These are phyloP conservation scores for Coniochaeta pulveracea DNA, from an alignment of 2,329 filamentous ascomycete genomes.

Conservation along the genomic window DNA sequence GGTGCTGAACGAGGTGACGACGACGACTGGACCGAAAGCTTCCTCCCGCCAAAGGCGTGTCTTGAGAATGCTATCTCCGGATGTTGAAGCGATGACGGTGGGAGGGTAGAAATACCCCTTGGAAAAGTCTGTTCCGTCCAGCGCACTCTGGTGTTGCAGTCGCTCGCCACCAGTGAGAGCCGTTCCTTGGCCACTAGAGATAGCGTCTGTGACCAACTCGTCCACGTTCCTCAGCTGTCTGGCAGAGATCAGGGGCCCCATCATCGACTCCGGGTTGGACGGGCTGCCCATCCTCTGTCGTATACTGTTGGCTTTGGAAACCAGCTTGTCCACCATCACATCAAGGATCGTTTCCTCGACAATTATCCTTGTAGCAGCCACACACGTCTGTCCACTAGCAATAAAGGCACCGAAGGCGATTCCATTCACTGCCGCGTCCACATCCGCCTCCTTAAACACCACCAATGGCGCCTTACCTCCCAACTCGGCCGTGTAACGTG, in stretches of 20 bases:
- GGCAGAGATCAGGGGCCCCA: slow-evolving; percentile 52
- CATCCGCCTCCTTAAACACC: slow-evolving; percentile 53
- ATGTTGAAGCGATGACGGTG: slow-evolving; percentile 52
- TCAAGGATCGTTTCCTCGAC: slow-evolving; percentile 58
- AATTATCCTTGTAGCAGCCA: slow-evolving; percentile 64
- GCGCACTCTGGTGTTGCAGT: slow-evolving; percentile 31
- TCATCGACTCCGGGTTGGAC: slow-evolving; percentile 43
- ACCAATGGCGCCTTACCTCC: slow-evolving; percentile 62
- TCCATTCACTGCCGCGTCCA: slow-evolving; percentile 58
- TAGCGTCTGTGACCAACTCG: slow-evolving; percentile 52
- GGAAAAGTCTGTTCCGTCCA: slow-evolving; percentile 39
- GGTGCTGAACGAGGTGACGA: slow-evolving; percentile 63
- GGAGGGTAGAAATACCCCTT: slow-evolving; percentile 68
- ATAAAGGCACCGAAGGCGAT: slow-evolving; percentile 49
- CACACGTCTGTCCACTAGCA: slow-evolving; percentile 46
- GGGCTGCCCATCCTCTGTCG: slow-evolving; percentile 44
- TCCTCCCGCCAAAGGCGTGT: slow-evolving; percentile 71
- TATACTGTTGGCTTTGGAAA: slow-evolving; percentile 48
- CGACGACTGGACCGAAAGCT: slow-evolving; percentile 73
- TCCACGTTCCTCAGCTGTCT: slow-evolving; percentile 57
- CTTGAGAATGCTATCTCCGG: slow-evolving; percentile 48
- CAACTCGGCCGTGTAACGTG: slow-evolving; percentile 60
- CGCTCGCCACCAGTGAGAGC: slow-evolving; percentile 33
- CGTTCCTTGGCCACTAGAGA: slow-evolving; percentile 30
- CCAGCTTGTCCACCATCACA: slow-evolving; percentile 52